These are phyloP conservation scores for Aristolochia fimbriata DNA, from an alignment of 164 flowering plant species.

Conservation along the genomic window DNA sequence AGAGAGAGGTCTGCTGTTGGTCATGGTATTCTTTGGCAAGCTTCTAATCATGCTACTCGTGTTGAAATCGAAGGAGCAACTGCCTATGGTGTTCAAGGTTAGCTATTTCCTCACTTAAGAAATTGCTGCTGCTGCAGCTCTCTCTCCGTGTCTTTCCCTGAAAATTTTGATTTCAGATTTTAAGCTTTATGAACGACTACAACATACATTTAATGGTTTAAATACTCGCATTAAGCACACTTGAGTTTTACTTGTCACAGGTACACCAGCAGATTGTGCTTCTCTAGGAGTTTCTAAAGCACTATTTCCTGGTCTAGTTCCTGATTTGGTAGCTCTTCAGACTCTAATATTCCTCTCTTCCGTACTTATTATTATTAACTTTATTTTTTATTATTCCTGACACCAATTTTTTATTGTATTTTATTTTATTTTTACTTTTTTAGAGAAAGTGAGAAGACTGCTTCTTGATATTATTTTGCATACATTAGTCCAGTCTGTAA, in stretches of 20 bases:
- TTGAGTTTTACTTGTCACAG: slow-evolving; percentile 25
- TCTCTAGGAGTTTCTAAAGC: slow-evolving; percentile 67
- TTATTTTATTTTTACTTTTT: too few relatives aligned
- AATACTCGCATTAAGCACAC: neutral
- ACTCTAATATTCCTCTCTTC: neutral
- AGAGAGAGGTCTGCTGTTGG: slow-evolving; percentile 91
- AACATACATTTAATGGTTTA: too few relatives aligned
- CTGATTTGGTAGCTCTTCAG: slow-evolving; percentile 57
- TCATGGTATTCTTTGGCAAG: slow-evolving; percentile 69
- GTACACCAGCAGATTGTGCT: slow-evolving; percentile 88
- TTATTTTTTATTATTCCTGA: too few relatives aligned
- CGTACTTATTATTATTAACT: too few relatives aligned
- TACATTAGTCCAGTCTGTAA: too few relatives aligned
- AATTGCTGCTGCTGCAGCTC: neutral
- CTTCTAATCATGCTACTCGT: slow-evolving; percentile 38
- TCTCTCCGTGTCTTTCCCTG: too few relatives aligned
- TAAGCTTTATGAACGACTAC: too few relatives aligned
- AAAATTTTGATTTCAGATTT: too few relatives aligned
- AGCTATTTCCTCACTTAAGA: slow-evolving; percentile 8
- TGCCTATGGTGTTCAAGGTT: slow-evolving; percentile 74
- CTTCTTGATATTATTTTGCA: too few relatives aligned
- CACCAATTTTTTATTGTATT: too few relatives aligned
- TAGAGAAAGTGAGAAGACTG: too few relatives aligned
- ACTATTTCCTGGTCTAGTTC: slow-evolving; percentile 49
- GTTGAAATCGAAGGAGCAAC: slow-evolving; percentile 66